Evolutionary conservation across 2,329 filamentous ascomycete species (phyloP).

Genomic region (Neonectria faginata): DNA sequence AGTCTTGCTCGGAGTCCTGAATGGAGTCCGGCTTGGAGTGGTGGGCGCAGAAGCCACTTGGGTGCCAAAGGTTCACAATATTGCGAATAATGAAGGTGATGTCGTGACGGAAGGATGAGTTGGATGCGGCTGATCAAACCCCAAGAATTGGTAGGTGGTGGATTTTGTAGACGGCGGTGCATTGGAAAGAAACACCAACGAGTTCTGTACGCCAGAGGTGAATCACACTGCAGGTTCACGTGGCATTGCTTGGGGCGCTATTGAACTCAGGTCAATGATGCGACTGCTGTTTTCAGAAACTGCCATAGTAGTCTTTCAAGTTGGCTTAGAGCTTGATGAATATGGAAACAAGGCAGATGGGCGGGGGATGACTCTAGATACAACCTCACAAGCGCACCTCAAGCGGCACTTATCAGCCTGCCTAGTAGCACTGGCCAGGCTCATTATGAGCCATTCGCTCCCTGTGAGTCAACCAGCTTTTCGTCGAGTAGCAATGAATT

Average conservation of each 20-base stretch:
- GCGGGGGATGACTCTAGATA: background rate
- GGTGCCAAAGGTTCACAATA: background rate
- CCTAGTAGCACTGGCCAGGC: too few species aligned
- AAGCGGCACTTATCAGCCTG: too few species aligned
- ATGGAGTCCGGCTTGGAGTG: too few species aligned
- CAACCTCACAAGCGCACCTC: background rate
- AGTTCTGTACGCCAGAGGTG: background rate
- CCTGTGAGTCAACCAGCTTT: background rate
- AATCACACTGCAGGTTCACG: background rate
- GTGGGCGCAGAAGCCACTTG: background rate
- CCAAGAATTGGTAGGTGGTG: too few species aligned
- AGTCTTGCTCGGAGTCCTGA: background rate
- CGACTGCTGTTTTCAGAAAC: too few species aligned
- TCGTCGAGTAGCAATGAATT: background rate
- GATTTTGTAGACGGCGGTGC: too few species aligned
- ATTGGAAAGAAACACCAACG: too few species aligned
- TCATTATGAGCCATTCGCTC: background rate
- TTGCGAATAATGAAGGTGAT: too few species aligned
- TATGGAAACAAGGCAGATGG: background rate
- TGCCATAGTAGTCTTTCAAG: too few species aligned
- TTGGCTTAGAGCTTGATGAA: too few species aligned
- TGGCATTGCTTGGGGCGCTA: background rate
- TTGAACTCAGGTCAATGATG: background rate
- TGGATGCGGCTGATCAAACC: too few species aligned
- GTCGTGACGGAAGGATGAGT: background rate